These are phyloP conservation scores for Cytospora chrysosperma DNA, from an alignment of 2,329 filamentous ascomycete species.

Conservation along the genomic window DNA sequence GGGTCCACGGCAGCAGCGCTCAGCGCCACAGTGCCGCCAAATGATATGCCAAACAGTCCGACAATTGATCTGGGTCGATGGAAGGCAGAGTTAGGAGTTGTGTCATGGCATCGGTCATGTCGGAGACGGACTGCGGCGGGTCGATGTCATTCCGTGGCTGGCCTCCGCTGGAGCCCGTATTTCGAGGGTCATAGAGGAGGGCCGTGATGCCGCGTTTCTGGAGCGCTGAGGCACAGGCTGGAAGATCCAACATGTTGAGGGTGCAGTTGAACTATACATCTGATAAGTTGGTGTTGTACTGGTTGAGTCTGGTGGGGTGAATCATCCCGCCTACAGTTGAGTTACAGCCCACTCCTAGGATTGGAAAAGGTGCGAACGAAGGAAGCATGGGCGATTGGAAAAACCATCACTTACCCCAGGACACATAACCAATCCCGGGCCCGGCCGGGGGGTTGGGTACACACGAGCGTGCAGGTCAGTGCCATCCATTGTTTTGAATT, in stretches of 20 bases:
- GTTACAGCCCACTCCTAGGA: too few species aligned
- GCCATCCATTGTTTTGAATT: too few species aligned
- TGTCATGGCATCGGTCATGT: conserved; percentile 39
- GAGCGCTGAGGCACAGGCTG: conserved; percentile 19
- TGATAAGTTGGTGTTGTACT: too few species aligned
- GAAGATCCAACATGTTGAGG: not conserved
- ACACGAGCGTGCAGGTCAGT: too few species aligned
- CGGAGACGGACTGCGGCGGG: conserved; percentile 33
- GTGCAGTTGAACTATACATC: not conserved
- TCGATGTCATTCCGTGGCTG: conserved; percentile 35
- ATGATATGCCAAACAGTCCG: conserved; percentile 39
- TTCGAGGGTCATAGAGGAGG: conserved; percentile 37
- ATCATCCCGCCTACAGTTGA: too few species aligned
- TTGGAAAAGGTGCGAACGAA: too few species aligned
- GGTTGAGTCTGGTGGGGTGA: too few species aligned
- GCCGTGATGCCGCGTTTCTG: conserved; percentile 28
- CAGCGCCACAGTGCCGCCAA: conserved; percentile 30
- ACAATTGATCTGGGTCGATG: conserved; percentile 34
- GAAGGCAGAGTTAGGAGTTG: conserved; percentile 30
- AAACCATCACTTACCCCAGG: too few species aligned
- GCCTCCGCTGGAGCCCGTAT: conserved; percentile 35
- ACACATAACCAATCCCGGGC: too few species aligned
- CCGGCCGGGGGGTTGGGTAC: too few species aligned
- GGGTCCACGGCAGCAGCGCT: conserved; percentile 34
- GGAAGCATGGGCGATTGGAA: too few species aligned